Evolutionary conservation across 2,329 filamentous ascomycete genomes (phyloP).

Genomic region (Penicillium hesseltinei): DNA sequence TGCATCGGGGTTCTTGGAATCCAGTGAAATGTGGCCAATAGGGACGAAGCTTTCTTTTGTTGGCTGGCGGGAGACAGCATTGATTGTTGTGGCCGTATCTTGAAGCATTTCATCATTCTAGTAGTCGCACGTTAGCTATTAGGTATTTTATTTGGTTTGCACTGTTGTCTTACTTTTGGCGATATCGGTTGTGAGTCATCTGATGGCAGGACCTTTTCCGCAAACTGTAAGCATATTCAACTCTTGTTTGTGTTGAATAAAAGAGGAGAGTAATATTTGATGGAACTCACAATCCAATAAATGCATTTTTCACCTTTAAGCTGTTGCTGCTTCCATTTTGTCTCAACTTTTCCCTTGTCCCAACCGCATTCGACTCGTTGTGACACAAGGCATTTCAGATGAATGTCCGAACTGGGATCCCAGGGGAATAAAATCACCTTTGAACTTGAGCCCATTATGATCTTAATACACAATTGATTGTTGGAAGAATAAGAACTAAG

Average conservation of each 20-base stretch:
- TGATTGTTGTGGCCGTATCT: constrained; percentile 20
- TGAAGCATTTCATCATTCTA: constrained; percentile 8
- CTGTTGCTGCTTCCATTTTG: constrained; percentile 16
- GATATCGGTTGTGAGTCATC: constrained; percentile 8
- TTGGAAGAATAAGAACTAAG: neutral
- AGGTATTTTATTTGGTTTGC: neutral
- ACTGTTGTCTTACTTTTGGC: neutral
- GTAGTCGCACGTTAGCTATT: neutral
- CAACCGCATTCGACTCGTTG: constrained; percentile 22
- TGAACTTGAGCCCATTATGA: constrained; percentile 4
- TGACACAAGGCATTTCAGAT: constrained; percentile 13
- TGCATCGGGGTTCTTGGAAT: constrained; percentile 15
- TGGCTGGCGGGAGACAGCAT: constrained; percentile 13
- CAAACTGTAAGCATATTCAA: neutral
- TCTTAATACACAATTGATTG: neutral
- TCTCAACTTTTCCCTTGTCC: constrained; percentile 19
- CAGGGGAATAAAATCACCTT: constrained; percentile 19
- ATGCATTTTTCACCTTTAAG: constrained; percentile 20
- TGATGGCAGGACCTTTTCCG: constrained; percentile 1
- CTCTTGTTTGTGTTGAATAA: neutral
- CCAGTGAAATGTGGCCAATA: constrained; percentile 24
- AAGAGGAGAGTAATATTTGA: neutral
- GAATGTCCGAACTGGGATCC: constrained; percentile 16
- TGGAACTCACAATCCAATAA: constrained; percentile 22
- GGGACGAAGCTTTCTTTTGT: constrained; percentile 15